Evolutionary conservation across 768 basidiomycete species (phyloP).

Genomic region (Auricularia cornea): DNA sequence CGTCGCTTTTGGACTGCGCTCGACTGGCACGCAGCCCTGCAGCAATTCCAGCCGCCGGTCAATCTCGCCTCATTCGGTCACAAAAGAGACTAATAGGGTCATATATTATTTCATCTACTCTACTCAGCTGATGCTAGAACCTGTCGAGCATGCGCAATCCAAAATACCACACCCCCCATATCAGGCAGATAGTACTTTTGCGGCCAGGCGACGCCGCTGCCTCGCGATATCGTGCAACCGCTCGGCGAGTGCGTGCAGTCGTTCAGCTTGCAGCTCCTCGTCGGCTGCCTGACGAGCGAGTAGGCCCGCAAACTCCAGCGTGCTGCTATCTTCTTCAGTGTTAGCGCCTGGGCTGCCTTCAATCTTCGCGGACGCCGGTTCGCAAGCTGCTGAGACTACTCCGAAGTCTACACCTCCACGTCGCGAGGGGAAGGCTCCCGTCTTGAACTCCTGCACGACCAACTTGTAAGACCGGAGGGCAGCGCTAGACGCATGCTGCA

Average conservation of each 20-base stretch:
- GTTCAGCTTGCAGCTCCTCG: neutral
- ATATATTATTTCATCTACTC: too few species aligned
- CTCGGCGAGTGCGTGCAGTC: neutral
- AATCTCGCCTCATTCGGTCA: neutral
- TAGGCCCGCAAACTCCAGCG: neutral
- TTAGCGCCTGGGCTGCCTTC: neutral
- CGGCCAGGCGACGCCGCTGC: neutral
- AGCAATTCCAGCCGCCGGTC: neutral
- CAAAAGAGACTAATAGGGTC: too few species aligned
- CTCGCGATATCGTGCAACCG: neutral
- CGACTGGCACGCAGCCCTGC: slow-evolving; percentile 59
- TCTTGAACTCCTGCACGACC: neutral
- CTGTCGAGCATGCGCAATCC: neutral
- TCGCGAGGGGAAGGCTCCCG: too few species aligned
- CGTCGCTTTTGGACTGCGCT: slow-evolving; percentile 76
- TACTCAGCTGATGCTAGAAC: too few species aligned
- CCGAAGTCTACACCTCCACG: too few species aligned
- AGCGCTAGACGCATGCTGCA: neutral
- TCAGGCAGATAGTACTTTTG: neutral
- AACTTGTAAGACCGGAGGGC: neutral
- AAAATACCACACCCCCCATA: neutral
- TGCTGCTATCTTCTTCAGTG: neutral
- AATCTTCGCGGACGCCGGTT: neutral
- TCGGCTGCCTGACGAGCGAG: neutral
- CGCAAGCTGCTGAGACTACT: too few species aligned